Base-by-base conservation (phyloP, 75 land plant genomes). In the Sequoiadendron giganteum region DNA sequence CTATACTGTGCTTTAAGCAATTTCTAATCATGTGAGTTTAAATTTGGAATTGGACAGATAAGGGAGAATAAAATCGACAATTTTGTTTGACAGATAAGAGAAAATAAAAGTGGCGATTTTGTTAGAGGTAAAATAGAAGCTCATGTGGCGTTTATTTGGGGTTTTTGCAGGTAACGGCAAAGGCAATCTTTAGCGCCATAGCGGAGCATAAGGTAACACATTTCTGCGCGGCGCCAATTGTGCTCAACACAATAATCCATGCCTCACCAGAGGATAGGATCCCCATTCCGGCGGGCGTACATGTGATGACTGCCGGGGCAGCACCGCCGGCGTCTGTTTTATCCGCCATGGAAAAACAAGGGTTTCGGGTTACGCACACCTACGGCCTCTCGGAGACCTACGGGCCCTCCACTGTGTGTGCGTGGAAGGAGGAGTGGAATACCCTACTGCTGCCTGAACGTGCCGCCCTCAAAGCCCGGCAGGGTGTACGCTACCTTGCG, bases 341-440 rank as follows among this genome's bases (percentile, higher is more conserved):
- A 82, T 86, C 87, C 16, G 94, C 88, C n/a, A 95, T 96, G 94
- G 91, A 95, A n/a, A 75, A 89, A 13, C 93, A 86, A 36, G 99
- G 99, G 11, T 97, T 97, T 54, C 88, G 88, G 13, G 96, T 97
- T 47, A 95, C 99, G 10, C 99, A 97, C 90, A 94, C 99, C 1
- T 97, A 97, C 40, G 99, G 99, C 14, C 94, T 97, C 72, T 93
- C 98, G 3, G 99, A 97, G 88, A 97, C 99, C 2, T 97, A 94
- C 85, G 99, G 99, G 4, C 99, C 99, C 5, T 94, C 98, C 18
- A 92, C 93, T 0, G 86, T 94, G 10, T 96, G 98, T 85, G 94
- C 97, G 18, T 96, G 99, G 98, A 95, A 96, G 91, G 95, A 95
- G 19, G 98, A 97, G 84, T 97, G 99, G 99, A 94, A 96, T 32